Evolutionary conservation across 2,329 filamentous ascomycete species (phyloP), one percentile per base, ranked within the genome.

Genomic region (Ophiostoma himal-ulmi): DNA sequence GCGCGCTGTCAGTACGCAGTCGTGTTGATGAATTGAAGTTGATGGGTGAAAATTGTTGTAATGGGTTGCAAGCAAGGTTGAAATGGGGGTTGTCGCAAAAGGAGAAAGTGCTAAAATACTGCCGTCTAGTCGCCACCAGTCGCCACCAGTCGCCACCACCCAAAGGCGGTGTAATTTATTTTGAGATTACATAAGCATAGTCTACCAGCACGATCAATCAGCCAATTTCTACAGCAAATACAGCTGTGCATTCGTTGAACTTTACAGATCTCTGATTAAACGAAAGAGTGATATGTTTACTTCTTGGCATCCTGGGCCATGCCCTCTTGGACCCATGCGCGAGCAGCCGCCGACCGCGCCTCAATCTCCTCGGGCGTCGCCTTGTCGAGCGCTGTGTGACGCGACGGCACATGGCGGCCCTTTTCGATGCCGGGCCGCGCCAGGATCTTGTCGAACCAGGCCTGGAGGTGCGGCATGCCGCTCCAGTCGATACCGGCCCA

Each of bases 371-470:
- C 82, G 75, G 77, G 73, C 6, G 76, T 77, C 74, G 79, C 71
- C 22, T 79, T 78, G 68, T 83, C 79, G 41, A 88, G 75, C 20
- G 87, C 85, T 76, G 84, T 89, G 75, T 91, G 85, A 44, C 79
- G 84, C 17, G 83, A 82, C 1, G 90, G 90, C 13, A 92, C 86
- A 79, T 92, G 83, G 67, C 86, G 81, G 14, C 90, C 93, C 79
- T 89, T 91, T 80, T 94, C 88, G 22, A 94, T 85, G 1, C 84
- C 92, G 0, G 90, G 88, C 1, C 92, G 85, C 73, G 86, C 83
- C 20, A 88, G 82, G 80, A 96, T 85, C 72, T 83, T 84, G 75
- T 91, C 86, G 73, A 94, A 84, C 93, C 93, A 97, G 52, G 87
- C 87, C 76, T 92, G 88, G 73, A 97, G 78, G 67, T 86, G 78